phyloP scores from a whole-genome alignment of 2,329 filamentous ascomycete species.

The Fusarium sp. region DNA sequence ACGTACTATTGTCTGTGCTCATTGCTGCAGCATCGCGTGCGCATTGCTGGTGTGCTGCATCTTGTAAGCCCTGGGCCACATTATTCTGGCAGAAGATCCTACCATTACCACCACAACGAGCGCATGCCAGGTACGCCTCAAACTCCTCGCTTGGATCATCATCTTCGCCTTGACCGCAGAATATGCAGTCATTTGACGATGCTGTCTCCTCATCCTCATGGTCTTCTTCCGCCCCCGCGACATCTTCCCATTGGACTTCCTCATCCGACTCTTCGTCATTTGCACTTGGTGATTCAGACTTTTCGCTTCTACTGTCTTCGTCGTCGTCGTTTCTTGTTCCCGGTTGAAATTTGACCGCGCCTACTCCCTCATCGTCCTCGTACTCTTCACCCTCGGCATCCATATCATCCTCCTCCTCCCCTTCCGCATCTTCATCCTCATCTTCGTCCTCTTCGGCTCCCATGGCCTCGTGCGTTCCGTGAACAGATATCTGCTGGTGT shows the following conservation, averaged over 20 bases:
- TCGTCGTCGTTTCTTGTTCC: conserved; percentile 60
- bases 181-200: conserved; percentile 64
- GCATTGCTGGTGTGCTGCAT: conserved; percentile 88
- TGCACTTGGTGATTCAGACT: conserved; percentile 57
- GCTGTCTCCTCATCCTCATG: conserved; percentile 61
- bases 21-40: conserved; percentile 70
- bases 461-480: conserved; percentile 44
- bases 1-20: conserved; percentile 48
- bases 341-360: conserved; percentile 64
- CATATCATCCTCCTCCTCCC: conserved; percentile 45
- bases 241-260: conserved; percentile 61
- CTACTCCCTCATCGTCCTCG: conserved; percentile 63
- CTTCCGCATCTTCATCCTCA: conserved; percentile 47
- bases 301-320: conserved; percentile 58
- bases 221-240: conserved; percentile 66
- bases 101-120: conserved; percentile 84
- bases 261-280: conserved; percentile 63
- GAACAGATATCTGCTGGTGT: conserved; percentile 40
- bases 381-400: conserved; percentile 46
- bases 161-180: conserved; percentile 84
- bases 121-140: conserved; percentile 80
- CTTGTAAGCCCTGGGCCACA: conserved; percentile 49
- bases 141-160: conserved; percentile 83
- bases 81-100: conserved; percentile 52
- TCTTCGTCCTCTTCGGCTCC: conserved; percentile 48